Percentiles rank a stretch among this genome's conserved stretches.
phyloP scores from a whole-genome alignment of 2,329 filamentous ascomycete species.

The Emmonsiellopsis sp. region DNA sequence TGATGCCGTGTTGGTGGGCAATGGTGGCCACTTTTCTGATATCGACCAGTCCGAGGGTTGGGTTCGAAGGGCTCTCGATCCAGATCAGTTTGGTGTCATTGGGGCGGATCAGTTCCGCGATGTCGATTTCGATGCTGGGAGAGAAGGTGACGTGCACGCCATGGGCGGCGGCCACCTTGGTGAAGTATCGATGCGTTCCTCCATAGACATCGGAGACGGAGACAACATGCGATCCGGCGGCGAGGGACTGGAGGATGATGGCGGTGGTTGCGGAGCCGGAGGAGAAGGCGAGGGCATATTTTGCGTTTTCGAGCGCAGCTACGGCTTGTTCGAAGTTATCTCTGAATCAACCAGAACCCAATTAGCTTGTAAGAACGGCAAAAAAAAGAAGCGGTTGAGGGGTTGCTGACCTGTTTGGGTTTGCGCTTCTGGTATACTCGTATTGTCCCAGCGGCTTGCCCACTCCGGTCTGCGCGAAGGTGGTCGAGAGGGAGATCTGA shows the following conservation, averaged over 20 bases:
- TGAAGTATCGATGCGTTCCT: slow-evolving; percentile 97
- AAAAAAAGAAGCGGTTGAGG: background rate
- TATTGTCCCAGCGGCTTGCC: slow-evolving; percentile 80
- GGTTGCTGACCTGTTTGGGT: slow-evolving; percentile 66
- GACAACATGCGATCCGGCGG: slow-evolving; percentile 84
- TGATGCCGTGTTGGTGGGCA: slow-evolving; percentile 79
- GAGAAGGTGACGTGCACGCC: slow-evolving; percentile 93
- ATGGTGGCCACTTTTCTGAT: slow-evolving; percentile 74
- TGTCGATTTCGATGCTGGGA: slow-evolving; percentile 80
- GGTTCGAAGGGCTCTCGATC: slow-evolving; percentile 95
- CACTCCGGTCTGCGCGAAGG: slow-evolving; percentile 83
- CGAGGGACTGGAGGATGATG: slow-evolving; percentile 84
- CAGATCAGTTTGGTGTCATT: slow-evolving; percentile 83
- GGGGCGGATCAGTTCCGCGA: slow-evolving; percentile 72
- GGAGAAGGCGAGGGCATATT: slow-evolving; percentile 86
- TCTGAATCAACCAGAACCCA: slow-evolving; percentile 31
- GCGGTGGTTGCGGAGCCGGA: slow-evolving; percentile 92
- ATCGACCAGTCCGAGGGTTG: slow-evolving; percentile 85
- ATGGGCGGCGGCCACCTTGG: slow-evolving; percentile 89
- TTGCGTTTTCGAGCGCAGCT: slow-evolving; percentile 84
- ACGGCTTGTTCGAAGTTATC: slow-evolving; percentile 89
- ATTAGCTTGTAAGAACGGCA: background rate
- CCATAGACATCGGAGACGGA: slow-evolving; percentile 97
- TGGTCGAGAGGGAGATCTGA: slow-evolving; percentile 87
- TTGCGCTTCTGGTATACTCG: slow-evolving; percentile 89